phyloP scores from a whole-genome alignment of 108 stramenopile genomes.

The Cylindrotheca fusiformis region DNA sequence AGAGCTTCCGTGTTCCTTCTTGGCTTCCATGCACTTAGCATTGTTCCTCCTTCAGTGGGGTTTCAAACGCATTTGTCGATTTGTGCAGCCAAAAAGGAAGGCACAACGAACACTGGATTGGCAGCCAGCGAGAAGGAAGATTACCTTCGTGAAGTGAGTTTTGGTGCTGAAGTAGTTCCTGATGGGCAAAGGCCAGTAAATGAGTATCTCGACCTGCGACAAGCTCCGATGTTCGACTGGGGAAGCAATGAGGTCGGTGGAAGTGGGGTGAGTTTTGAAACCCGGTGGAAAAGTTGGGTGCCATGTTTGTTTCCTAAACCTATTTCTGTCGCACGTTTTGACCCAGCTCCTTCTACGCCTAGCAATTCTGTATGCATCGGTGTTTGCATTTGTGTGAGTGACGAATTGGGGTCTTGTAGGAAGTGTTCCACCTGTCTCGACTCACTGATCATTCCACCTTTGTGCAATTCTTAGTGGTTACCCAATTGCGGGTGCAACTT shows the following conservation, averaged over 20 bases:
- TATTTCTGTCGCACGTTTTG: constrained; percentile 18
- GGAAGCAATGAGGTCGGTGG: constrained; percentile 55
- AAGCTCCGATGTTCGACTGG: constrained; percentile 77
- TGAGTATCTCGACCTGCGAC: constrained; percentile 73
- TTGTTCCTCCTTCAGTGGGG: no score
- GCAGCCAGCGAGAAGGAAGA: constrained; percentile 13
- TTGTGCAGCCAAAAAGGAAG: neutral
- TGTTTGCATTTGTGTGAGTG: constrained; percentile 39
- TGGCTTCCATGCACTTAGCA: no score
- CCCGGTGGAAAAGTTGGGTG: no score
- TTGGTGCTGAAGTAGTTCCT: constrained; percentile 83
- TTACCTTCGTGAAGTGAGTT: constrained; percentile 53
- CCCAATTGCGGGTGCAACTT: constrained; percentile 84
- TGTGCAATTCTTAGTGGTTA: constrained; percentile 54
- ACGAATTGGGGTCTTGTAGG: no score
- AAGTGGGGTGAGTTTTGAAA: constrained; percentile 31
- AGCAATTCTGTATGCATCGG: constrained; percentile 39
- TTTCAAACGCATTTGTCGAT: no score
- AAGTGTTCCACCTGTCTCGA: no score
- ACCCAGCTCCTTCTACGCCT: constrained; percentile 36
- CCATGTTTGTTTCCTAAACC: neutral
- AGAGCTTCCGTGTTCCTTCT: no score
- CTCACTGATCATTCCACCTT: no score
- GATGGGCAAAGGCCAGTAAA: constrained; percentile 75
- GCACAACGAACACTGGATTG: neutral